These are phyloP conservation scores for Ligustrum vulgare DNA, from an alignment of 257 asterid species.

Conservation along the genomic window DNA sequence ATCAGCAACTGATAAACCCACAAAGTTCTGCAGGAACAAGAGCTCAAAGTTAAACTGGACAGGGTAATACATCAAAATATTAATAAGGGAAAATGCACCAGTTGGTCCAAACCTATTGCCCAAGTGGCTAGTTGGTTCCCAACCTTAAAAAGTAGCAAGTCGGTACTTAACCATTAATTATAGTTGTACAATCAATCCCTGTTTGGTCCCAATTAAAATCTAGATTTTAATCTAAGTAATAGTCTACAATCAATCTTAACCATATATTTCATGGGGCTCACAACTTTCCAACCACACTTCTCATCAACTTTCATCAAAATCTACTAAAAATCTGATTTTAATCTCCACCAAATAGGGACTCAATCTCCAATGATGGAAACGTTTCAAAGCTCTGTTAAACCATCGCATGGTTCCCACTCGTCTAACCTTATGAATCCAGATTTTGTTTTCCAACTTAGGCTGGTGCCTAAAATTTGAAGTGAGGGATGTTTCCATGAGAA, in stretches of 20 bases:
- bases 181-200: not conserved
- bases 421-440: not conserved
- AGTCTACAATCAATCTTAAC: no score
- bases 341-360: no score
- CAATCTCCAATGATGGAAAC: not conserved
- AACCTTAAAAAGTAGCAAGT: not conserved
- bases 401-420: not conserved
- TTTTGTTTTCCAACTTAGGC: not conserved
- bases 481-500: not conserved
- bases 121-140: not conserved
- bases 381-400: not conserved
- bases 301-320: no score
- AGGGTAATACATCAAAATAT: slow-evolving; percentile 16
- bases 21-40: slow-evolving; percentile 75
- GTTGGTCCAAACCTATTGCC: not conserved
- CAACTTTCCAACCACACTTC: no score
- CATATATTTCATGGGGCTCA: no score
- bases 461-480: not conserved
- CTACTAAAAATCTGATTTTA: no score
- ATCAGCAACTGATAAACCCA: slow-evolving; percentile 85
- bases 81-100: not conserved
- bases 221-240: no score
- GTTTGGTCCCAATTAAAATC: no score
- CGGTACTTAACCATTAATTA: not conserved
- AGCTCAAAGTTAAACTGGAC: slow-evolving; percentile 29